Evolutionary conservation across 257 asterid species (phyloP).

Genomic region (Eucommia ulmoides): DNA sequence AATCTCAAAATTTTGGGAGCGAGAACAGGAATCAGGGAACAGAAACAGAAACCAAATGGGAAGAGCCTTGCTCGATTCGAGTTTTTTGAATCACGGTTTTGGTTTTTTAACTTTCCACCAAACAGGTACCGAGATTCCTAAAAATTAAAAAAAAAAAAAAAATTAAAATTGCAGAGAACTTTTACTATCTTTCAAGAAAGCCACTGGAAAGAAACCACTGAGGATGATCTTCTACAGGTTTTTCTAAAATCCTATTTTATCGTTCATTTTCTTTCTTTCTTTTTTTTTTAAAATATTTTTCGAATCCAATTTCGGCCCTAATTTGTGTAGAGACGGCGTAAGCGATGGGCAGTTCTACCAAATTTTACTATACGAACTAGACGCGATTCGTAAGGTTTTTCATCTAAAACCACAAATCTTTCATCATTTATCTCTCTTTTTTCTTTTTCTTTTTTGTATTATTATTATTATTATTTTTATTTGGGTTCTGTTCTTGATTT

Average conservation of each 20-base stretch:
- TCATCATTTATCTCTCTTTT: neutral
- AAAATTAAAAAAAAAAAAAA: no score
- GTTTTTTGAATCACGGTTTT: no score
- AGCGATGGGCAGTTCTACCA: constrained; percentile 98
- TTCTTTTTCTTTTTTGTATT: neutral
- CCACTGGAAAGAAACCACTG: constrained; percentile 97
- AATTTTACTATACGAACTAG: constrained; percentile 82
- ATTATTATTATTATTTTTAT: neutral
- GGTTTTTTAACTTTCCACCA: no score
- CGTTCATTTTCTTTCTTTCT: neutral
- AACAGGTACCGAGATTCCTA: no score
- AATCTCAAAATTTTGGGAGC: no score
- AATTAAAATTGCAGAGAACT: constrained; percentile 22
- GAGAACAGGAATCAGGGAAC: no score
- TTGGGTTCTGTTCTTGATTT: constrained; percentile 7
- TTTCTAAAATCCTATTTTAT: neutral
- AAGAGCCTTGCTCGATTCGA: no score
- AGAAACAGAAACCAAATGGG: no score
- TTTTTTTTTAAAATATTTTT: neutral
- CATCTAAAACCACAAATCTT: neutral
- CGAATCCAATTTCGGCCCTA: neutral
- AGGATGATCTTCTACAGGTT: constrained; percentile 91
- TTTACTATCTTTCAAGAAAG: constrained; percentile 14
- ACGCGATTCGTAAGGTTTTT: constrained; percentile 84
- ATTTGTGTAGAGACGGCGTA: constrained; percentile 73